Base-by-base conservation (phyloP, 2,329 filamentous ascomycete species). In the Trichoderma citrinoviride region DNA sequence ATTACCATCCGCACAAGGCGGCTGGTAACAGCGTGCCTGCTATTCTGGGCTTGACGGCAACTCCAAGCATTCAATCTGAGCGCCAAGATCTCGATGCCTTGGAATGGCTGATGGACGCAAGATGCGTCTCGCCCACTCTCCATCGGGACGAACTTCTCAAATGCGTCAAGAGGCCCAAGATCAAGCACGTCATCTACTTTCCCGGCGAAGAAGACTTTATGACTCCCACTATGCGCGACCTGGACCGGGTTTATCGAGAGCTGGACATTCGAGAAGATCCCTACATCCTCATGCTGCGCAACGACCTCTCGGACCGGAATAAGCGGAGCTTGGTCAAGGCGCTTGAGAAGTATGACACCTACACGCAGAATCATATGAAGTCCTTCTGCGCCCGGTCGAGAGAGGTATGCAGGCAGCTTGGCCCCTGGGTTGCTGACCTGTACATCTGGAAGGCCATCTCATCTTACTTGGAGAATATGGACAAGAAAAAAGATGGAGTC, bases 11-110 rank as follows among this genome's bases (percentile, higher is more conserved):
- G 29, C 75, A 73, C 19, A 81, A 81, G 57, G 68, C 61, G 0
- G 67, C 64, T 2, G 80, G 79, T 0, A 66, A 74, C 0, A 55
- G 71, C 0, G 75, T 86, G 1, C 93, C 93, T 0, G 80, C 82
- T 21, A 88, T 97, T 29, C 79, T 97, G 5, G 93, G 92, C 0
- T 80, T 97, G 25, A 93, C 90, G 7, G 93, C 93, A 0, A 96
- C 90, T 67, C 92, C 92, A 0, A 83, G 91, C 3, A 86, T 89
- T 68, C 85, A 81, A 63, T 85, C 83, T 1, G 83, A 82, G 17
- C 73, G 82, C 1, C 76, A 79, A 1, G 83, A 83, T 41, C 79
- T 94, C 15, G 77, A 84, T 74, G 73, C 75, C 5, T 82, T 96
- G 7, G 92, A 96, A 73, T 68, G 74, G 3, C 91, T 90, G 46